phyloP scores from a whole-genome alignment of 768 basidiomycete species.

The Neoboletus subvelutipes region DNA sequence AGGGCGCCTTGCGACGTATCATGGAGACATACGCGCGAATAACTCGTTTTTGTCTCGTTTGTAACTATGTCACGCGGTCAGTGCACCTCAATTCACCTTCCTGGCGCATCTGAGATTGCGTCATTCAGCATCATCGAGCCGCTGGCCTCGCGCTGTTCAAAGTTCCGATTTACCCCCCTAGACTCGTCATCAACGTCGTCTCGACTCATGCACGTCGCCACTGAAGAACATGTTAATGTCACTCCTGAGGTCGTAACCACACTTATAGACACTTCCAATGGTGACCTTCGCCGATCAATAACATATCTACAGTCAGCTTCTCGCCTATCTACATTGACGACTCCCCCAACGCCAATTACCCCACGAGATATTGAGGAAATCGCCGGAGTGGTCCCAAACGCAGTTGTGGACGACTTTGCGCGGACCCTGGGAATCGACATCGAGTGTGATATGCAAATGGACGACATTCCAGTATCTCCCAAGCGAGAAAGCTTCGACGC shows the following conservation, averaged over 20 bases:
- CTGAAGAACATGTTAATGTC: slow-evolving; percentile 65
- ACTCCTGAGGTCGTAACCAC: slow-evolving; percentile 59
- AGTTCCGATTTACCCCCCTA: slow-evolving; percentile 96
- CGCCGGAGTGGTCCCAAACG: slow-evolving; percentile 87
- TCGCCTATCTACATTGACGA: slow-evolving; percentile 74
- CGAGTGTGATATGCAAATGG: slow-evolving; percentile 53
- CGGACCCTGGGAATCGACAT: slow-evolving; percentile 70
- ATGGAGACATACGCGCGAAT: slow-evolving; percentile 99
- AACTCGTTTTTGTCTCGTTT: slow-evolving; percentile 96
- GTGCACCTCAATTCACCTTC: slow-evolving; percentile 18
- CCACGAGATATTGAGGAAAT: slow-evolving; percentile 90
- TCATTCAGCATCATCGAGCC: slow-evolving; percentile 90
- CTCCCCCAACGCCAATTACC: slow-evolving; percentile 72
- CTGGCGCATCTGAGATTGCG: background rate
- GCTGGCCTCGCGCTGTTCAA: slow-evolving; percentile 96
- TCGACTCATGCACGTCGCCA: slow-evolving; percentile 79
- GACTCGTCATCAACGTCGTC: slow-evolving; percentile 72
- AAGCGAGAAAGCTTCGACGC: slow-evolving; percentile 49
- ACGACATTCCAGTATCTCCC: slow-evolving; percentile 26
- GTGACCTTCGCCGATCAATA: slow-evolving; percentile 95
- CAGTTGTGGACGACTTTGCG: slow-evolving; percentile 68
- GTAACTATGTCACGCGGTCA: slow-evolving; percentile 98
- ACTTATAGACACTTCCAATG: slow-evolving; percentile 78
- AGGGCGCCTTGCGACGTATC: slow-evolving; percentile 93
- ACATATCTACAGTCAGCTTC: slow-evolving; percentile 97